Evolutionary conservation across 371 early-diverging fungal genomes (phyloP), one percentile per base, ranked within the genome.

Genomic region (Vairimorpha apis): DNA sequence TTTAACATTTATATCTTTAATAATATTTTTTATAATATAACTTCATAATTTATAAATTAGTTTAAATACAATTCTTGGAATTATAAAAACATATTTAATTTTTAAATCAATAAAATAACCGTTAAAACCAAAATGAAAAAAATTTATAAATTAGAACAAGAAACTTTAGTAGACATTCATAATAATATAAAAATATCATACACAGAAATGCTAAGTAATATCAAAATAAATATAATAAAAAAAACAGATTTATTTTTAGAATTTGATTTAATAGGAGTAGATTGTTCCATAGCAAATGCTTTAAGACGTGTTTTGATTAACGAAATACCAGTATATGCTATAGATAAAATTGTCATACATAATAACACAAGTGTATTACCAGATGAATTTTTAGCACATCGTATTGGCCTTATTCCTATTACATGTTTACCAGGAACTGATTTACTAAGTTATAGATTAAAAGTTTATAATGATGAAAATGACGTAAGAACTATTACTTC

Each of bases 271-370:
- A 49, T 66, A 27, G 72, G 72, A 65, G 53, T 66, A 21, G 53
- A 74, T 62, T 51, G 64, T 21, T 67, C 86, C 18, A 62, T 88
- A 41, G 96, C 97, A 38, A 99, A 99, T 85, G 88, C 95, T 7
- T 83, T 99, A 33, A 86, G 99, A 68, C 86, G 99, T 72, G 87
- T 90, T 29, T 91, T 97, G 88, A 89, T 94, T 68, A 89, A 94
- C 13, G 98, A 99, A 81, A 93, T 97, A 30, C 95, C 97, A 3
- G 95, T 96, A 8, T 89, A 97, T 86, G 95, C 97, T n/a, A 94
- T 99, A 64, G 97, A 97, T 76, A 87, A 94, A 84, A 94, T 97
- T 16, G 90, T 93, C 82, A 88, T 97, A 73, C 89, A 90, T 67
- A 86, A 87, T 21, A 99, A 99, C 84, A 89, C 92, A 45, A 90